A percentile compares a stretch with the other conserved stretches of the same genome.
Conservation (phyloP, 2,329 filamentous ascomycete species). For the Ilyonectria destructans region DNA sequence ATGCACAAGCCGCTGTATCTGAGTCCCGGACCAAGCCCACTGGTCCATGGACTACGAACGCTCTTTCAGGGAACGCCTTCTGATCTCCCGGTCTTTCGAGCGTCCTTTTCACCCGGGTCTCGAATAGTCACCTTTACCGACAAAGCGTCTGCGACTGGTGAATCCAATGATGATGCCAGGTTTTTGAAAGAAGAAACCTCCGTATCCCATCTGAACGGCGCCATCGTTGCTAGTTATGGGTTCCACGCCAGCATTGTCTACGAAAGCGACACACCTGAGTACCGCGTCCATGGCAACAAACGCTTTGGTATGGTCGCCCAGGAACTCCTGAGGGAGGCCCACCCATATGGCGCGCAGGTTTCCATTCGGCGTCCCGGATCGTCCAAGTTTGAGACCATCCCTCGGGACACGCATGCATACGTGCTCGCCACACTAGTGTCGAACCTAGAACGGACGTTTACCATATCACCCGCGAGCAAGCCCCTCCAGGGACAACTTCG, state of each 20-base stretch:
- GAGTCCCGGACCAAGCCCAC: constrained; percentile 55
- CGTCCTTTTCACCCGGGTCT: constrained; percentile 73
- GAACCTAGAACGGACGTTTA: constrained; percentile 85
- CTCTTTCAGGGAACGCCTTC: constrained; percentile 72
- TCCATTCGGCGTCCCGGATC: constrained; percentile 48
- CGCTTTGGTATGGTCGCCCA: constrained; percentile 90
- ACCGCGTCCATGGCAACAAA: constrained; percentile 82
- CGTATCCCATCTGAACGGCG: constrained; percentile 73
- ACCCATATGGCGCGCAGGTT: constrained; percentile 66
- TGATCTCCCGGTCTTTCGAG: constrained; percentile 75
- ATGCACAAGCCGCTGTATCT: constrained; percentile 72
- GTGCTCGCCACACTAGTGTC: constrained; percentile 84
- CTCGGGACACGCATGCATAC: constrained; percentile 77
- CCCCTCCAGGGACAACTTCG: constrained; percentile 81
- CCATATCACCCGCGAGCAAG: constrained; percentile 81
- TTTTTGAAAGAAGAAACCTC: constrained; percentile 51
- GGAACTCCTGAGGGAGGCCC: constrained; percentile 75
- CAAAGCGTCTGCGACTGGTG: constrained; percentile 24
- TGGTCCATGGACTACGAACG: constrained; percentile 69
- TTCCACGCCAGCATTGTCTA: constrained; percentile 92
- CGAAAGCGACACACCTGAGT: constrained; percentile 89
- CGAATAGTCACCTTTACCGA: constrained; percentile 60
- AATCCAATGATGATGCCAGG: constrained; percentile 23
- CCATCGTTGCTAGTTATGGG: constrained; percentile 91
- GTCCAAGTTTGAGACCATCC: constrained; percentile 46